Evolutionary conservation across 805 yeast species (phyloP), one percentile per base, ranked within the genome.

Genomic region (Barnettozyma sucrosica): DNA sequence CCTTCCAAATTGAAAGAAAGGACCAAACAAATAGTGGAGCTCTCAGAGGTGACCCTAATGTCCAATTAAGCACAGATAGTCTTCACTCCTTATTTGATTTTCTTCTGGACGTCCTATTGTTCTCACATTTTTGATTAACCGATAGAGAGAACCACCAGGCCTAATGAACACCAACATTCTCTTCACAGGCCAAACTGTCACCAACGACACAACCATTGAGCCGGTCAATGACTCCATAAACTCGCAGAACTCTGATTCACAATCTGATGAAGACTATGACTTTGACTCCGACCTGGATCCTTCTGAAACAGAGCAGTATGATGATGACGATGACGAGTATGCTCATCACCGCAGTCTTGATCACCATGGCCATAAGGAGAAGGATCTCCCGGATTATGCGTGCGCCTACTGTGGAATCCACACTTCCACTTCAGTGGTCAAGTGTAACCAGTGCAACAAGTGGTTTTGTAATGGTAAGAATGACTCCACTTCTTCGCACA

Each of bases 381-480:
- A 23, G 45, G 36, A 33, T 5, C 48, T 60, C 2, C 61, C 77
- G 0, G 71, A 68, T 10, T 70, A 74, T 50, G 76, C 80, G 0
- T 76, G 81, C 59, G 66, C 76, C 2, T 89, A 89, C 64, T 89
- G 97, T 68, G 93, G 89, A 1, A 71, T 87, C 24, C 80, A 79
- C 50, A 65, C 77, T 9, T 75, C 88, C 1, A 63, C 77, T 6
- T 74, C 83, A 42, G 85, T 89, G 13, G 85, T 85, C 37, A 80
- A 83, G 55, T 90, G 97, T 68, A 77, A 77, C 49, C 71, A 74
- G 6, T 90, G 97, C 65, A 66, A 78, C 55, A 83, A 81, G 61
- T 90, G 97, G 97, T 90, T 90, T 63, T 90, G 97, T 69, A 90
- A 90, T 62, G 76, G 86, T 13, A 79, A 79, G 48, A 73, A 77